Conservation (phyloP, 331 rosid species). For the Pyrus hybrid region DNA sequence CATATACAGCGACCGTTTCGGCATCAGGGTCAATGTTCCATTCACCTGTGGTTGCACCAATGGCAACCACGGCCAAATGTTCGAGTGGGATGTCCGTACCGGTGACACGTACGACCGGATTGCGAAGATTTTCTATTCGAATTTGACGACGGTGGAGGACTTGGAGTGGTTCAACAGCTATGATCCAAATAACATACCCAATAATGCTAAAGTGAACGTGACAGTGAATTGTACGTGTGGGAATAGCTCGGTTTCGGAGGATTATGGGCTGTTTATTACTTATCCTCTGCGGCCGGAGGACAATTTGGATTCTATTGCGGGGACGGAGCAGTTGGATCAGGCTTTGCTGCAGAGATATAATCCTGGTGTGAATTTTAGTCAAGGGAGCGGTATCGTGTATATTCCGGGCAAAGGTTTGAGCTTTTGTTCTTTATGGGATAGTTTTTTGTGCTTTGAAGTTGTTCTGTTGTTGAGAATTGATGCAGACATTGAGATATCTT, state of each 20-base stretch:
- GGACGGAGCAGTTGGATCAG: neutral
- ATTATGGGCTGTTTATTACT: conserved; percentile 53
- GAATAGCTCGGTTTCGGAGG: conserved; percentile 21
- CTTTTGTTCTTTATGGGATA: conserved; percentile 3
- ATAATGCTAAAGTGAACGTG: conserved; percentile 24
- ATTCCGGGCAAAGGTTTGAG: conserved; percentile 72
- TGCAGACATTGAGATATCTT: neutral
- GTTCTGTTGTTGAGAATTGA: neutral
- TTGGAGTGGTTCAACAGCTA: conserved; percentile 25
- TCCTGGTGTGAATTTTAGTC: conserved; percentile 42
- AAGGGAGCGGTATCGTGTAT: conserved; percentile 51
- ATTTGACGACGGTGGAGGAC: conserved; percentile 33
- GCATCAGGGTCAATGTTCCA: conserved; percentile 32
- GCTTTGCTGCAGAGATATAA: conserved; percentile 33
- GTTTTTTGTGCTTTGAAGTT: too few relatives aligned
- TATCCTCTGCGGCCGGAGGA: conserved; percentile 47
- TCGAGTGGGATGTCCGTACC: conserved; percentile 1
- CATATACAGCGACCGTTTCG: conserved; percentile 12
- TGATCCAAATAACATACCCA: conserved; percentile 11
- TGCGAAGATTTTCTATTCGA: conserved; percentile 24
- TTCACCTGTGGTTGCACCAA: conserved; percentile 45
- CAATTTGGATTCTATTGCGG: conserved; percentile 29
- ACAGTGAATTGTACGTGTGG: conserved; percentile 61
- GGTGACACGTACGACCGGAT: conserved; percentile 25
- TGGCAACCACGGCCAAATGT: conserved; percentile 31